phyloP scores from a whole-genome alignment of 352 stramenopile genomes.

The Globisporangium alternatum region DNA sequence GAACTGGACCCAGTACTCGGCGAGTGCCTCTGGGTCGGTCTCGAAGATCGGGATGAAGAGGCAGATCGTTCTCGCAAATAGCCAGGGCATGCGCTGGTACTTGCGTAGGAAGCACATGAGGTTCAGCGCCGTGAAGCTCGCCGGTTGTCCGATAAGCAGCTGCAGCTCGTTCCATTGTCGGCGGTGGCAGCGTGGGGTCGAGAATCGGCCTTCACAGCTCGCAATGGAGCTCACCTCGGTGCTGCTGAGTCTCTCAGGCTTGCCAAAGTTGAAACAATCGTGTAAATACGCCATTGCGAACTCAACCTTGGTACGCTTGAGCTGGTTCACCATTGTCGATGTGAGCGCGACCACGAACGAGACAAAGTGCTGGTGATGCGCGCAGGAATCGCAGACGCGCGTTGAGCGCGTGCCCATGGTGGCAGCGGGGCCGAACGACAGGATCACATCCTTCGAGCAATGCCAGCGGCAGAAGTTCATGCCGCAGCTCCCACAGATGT shows the following conservation, averaged over 20 bases:
- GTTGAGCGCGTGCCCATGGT: constrained; percentile 1
- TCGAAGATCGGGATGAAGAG: constrained; percentile 35
- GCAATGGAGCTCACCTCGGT: background rate
- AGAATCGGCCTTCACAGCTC: constrained; percentile 2
- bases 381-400: constrained; percentile 26
- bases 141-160: constrained; percentile 16
- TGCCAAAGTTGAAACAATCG: constrained; percentile 5
- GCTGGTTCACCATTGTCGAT: constrained; percentile 1
- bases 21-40: constrained; percentile 16
- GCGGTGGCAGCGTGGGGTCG: constrained; percentile 12
- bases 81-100: constrained; percentile 22
- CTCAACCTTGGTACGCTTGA: background rate
- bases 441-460: constrained; percentile 21
- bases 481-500: constrained; percentile 25
- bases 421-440: background rate
- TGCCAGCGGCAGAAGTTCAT: constrained; percentile 29
- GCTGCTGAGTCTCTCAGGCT: background rate
- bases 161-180: constrained; percentile 22
- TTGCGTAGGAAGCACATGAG: constrained; percentile 36
- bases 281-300: background rate
- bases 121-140: constrained; percentile 32
- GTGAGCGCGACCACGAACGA: constrained; percentile 29
- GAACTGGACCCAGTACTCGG: constrained; percentile 35
- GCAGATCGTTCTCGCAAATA: constrained; percentile 29
- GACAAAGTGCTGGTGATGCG: constrained; percentile 31